Evolutionary conservation across 331 rosid genomes (phyloP).

Genomic region (Arachis monticola): DNA sequence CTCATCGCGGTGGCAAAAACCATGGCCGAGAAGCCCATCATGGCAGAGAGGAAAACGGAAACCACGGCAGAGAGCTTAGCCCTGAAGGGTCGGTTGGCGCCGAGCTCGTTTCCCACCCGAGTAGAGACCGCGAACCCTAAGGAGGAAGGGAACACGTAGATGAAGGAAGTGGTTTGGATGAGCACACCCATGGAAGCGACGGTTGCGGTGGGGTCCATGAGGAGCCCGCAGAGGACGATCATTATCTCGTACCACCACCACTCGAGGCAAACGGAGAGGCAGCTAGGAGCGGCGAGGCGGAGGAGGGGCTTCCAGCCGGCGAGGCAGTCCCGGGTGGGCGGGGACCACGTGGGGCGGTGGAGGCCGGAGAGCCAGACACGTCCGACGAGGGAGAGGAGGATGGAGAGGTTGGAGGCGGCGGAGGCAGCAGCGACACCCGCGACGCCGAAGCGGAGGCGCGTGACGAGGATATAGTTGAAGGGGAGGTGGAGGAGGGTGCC

Average conservation of each 20-base stretch:
- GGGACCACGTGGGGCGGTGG: constrained; percentile 60
- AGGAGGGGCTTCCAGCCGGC: constrained; percentile 72
- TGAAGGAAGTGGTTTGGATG: constrained; percentile 86
- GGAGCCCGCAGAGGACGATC: constrained; percentile 77
- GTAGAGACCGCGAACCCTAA: constrained; percentile 81
- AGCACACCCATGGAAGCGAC: constrained; percentile 93
- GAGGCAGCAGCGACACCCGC: constrained; percentile 80
- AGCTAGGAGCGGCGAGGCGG: constrained; percentile 80
- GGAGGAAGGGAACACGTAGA: constrained; percentile 87
- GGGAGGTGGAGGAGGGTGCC: constrained; percentile 65
- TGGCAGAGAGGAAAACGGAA: constrained; percentile 52
- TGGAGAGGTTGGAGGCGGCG: constrained; percentile 57
- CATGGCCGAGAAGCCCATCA: constrained; percentile 67
- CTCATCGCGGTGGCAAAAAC: constrained; percentile 64
- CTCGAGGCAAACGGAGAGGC: constrained; percentile 89
- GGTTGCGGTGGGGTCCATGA: constrained; percentile 73
- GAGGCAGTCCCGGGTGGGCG: constrained; percentile 69
- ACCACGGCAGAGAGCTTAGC: constrained; percentile 70
- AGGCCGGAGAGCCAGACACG: neutral
- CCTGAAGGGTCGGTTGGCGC: constrained; percentile 51
- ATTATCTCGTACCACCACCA: constrained; percentile 99
- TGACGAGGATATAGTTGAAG: constrained; percentile 54
- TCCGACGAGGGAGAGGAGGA: constrained; percentile 45
- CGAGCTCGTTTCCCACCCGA: constrained; percentile 90
- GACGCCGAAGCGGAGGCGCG: constrained; percentile 49